A percentile compares a stretch with the other conserved stretches of the same genome.
phyloP scores from a whole-genome alignment of 495 filamentous ascomycete species.

The Penicillium desertorum region DNA sequence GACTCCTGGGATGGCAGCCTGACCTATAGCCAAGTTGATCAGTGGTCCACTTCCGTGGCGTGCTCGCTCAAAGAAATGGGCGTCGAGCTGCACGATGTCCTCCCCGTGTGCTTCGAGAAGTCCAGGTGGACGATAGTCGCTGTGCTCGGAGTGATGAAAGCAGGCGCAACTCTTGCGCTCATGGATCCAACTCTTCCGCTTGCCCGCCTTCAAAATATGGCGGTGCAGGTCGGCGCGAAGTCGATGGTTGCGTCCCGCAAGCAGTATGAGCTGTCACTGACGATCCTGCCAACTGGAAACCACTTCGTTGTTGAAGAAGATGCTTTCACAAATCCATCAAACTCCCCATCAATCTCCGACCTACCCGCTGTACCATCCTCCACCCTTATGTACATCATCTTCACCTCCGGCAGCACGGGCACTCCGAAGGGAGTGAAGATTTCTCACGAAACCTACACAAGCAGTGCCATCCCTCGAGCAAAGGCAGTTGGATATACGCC shows the following conservation, averaged over 20 bases:
- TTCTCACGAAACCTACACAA: conserved; percentile 47
- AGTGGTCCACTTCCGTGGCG: conserved; percentile 36
- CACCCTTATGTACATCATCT: conserved; percentile 46
- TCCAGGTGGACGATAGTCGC: conserved; percentile 48
- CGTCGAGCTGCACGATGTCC: conserved; percentile 33
- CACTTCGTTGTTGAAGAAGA: conserved; percentile 31
- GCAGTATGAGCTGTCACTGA: conserved; percentile 26
- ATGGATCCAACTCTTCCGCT: conserved; percentile 42
- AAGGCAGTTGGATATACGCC: conserved; percentile 38
- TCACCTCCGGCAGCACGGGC: conserved; percentile 55
- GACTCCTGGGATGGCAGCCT: conserved; percentile 50
- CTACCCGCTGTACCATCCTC: conserved; percentile 31
- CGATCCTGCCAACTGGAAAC: conserved; percentile 30
- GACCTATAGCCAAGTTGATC: conserved; percentile 46
- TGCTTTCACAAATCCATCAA: conserved; percentile 15
- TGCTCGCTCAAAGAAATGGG: conserved; percentile 27
- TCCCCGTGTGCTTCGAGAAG: conserved; percentile 51
- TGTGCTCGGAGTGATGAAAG: conserved; percentile 46
- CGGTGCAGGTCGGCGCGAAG: conserved; percentile 33
- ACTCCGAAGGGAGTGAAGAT: conserved; percentile 57
- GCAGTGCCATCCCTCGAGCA: conserved; percentile 38
- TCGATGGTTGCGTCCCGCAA: conserved; percentile 34
- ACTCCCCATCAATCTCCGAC: conserved; percentile 1
- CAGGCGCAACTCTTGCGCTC: conserved; percentile 39
- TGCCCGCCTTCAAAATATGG: conserved; percentile 42